Evolutionary conservation across 768 basidiomycete genomes (phyloP).

Genomic region (Sarcomyxa edulis): DNA sequence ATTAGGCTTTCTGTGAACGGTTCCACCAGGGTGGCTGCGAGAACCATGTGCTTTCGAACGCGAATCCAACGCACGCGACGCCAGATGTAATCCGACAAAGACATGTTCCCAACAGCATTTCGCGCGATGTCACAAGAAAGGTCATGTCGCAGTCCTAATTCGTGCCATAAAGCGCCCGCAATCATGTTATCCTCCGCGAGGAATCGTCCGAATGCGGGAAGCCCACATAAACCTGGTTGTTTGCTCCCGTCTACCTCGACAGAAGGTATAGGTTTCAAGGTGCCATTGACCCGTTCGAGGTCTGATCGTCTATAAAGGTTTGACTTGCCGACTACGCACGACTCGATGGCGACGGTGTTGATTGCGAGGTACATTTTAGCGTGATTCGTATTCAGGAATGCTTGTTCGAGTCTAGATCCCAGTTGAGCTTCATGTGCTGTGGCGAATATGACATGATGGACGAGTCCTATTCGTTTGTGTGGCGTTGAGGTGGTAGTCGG

Average conservation of each 20-base stretch:
- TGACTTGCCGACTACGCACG: slow-evolving; percentile 96
- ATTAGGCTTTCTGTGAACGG: slow-evolving; percentile 89
- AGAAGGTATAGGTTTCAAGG: slow-evolving; percentile 41
- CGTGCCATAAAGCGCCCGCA: slow-evolving; percentile 88
- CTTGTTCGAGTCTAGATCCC: slow-evolving; percentile 86
- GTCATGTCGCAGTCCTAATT: slow-evolving; percentile 82
- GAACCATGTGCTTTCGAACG: slow-evolving; percentile 91
- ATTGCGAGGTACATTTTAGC: slow-evolving; percentile 98
- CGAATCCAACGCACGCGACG: slow-evolving; percentile 95
- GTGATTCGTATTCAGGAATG: slow-evolving; percentile 95
- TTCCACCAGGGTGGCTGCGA: slow-evolving; percentile 81
- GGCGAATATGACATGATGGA: slow-evolving; percentile 95
- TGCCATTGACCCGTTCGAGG: slow-evolving; percentile 68
- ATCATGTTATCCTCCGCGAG: slow-evolving; percentile 99
- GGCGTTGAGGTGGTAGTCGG: slow-evolving; percentile 23
- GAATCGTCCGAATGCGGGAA: slow-evolving; percentile 80
- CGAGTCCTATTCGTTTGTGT: slow-evolving; percentile 62
- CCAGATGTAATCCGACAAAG: slow-evolving; percentile 77
- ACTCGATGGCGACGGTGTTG: slow-evolving; percentile 83
- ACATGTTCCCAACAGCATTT: slow-evolving; percentile 88
- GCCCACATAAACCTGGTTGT: slow-evolving; percentile 40
- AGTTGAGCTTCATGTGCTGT: slow-evolving; percentile 60
- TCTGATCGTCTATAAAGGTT: slow-evolving; percentile 91
- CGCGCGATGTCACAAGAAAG: slow-evolving; percentile 87
- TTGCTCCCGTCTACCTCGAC: slow-evolving; percentile 8